Evolutionary conservation across 2,329 filamentous ascomycete species (phyloP).

Genomic region (Lecanicillium sp.): DNA sequence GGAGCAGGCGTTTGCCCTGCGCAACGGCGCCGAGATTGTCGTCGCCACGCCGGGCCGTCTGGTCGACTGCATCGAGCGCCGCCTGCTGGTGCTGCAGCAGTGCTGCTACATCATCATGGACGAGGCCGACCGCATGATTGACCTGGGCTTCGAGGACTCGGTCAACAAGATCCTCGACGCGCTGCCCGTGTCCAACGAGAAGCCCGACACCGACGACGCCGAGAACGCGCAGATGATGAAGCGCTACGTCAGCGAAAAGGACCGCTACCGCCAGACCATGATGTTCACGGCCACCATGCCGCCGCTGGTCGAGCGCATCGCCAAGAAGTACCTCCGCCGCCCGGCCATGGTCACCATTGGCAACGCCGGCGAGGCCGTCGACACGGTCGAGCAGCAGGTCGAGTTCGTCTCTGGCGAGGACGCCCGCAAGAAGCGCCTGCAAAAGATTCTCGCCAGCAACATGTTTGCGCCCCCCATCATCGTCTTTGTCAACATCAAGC

Average conservation of each 20-base stretch:
- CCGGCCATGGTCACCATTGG: conserved; percentile 94
- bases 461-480: conserved; percentile 89
- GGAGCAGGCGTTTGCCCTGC: conserved; percentile 82
- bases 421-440: conserved; percentile 91
- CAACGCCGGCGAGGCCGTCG: conserved; percentile 89
- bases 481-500: conserved; percentile 99
- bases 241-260: conserved; percentile 63
- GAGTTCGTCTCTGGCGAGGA: conserved; percentile 89
- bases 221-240: conserved; percentile 84
- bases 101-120: conserved; percentile 99
- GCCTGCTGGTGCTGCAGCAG: conserved; percentile 85
- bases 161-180: conserved; percentile 97
- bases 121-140: conserved; percentile 98
- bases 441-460: conserved; percentile 74
- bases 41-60: conserved; percentile 97
- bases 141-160: conserved; percentile 93
- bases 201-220: conserved; percentile 87
- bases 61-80: conserved; percentile 91
- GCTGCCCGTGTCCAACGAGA: conserved; percentile 85
- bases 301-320: conserved; percentile 82
- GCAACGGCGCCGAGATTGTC: conserved; percentile 92
- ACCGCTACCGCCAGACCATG: conserved; percentile 94
- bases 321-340: conserved; percentile 89
- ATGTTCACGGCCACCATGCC: conserved; percentile 99
- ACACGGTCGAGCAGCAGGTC: conserved; percentile 95